Conservation (phyloP, 257 asterid genomes). For the Forsythia viridissima region DNA sequence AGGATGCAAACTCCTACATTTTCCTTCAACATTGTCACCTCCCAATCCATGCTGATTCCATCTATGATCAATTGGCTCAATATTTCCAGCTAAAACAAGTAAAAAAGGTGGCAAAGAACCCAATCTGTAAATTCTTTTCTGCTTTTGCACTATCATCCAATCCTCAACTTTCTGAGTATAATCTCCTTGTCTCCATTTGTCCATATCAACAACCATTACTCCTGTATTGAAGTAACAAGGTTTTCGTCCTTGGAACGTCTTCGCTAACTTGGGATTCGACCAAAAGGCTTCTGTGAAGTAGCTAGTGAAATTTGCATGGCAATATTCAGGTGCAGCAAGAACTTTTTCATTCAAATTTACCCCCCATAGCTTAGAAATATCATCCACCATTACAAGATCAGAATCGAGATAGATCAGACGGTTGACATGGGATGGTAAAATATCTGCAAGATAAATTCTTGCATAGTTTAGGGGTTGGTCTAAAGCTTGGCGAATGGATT, state of each 20-base stretch:
- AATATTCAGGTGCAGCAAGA: constrained; percentile 40
- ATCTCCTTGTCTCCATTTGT: constrained; percentile 36
- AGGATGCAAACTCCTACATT: constrained; percentile 34
- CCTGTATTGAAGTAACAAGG: constrained; percentile 53
- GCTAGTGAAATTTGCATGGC: constrained; percentile 37
- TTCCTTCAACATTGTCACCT: constrained; percentile 40
- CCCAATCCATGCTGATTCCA: constrained; percentile 53
- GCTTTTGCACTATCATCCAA: constrained; percentile 49
- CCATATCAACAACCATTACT: constrained; percentile 47
- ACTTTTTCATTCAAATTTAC: constrained; percentile 31
- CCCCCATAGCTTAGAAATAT: constrained; percentile 32
- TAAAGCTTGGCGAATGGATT: constrained; percentile 43
- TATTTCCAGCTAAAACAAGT: constrained; percentile 41
- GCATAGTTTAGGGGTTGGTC: constrained; percentile 47
- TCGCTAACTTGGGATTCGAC: constrained; percentile 16
- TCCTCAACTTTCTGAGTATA: constrained; percentile 38
- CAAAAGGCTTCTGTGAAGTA: constrained; percentile 40
- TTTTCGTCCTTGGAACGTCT: constrained; percentile 32
- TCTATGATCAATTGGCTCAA: constrained; percentile 40
- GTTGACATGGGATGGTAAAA: constrained; percentile 29
- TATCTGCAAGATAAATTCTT: constrained; percentile 24
- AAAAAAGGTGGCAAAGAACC: constrained; percentile 48
- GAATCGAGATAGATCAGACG: constrained; percentile 43
- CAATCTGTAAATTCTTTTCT: constrained; percentile 39
- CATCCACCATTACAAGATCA: constrained; percentile 39